Base-by-base conservation (phyloP, 352 stramenopile genomes). In the Plasmopara viticola region DNA sequence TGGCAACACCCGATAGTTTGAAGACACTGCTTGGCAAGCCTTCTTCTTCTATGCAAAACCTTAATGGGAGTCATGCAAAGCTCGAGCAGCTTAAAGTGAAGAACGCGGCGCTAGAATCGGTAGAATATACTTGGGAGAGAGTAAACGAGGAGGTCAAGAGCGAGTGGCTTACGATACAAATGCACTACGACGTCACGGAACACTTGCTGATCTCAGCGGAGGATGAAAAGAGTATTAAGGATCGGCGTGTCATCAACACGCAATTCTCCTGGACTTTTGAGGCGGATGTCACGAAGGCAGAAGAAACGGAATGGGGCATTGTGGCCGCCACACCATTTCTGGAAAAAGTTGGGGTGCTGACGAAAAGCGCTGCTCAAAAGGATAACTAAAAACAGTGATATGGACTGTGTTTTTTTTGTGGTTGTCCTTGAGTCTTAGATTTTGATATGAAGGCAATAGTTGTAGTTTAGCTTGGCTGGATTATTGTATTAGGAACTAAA, bases 221-320 rank as follows among this genome's bases (percentile, higher is more conserved):
- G 13, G 54, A 56, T 1, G 53, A 53, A 52, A 14, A 58, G 2
- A 50, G 52, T 6, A 79, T 86, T 40, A 62, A 78, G 13, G 72
- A 82, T 51, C 58, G 60, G 53, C 59, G 61, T 40, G 71, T 49
- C 1, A 64, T 81, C 9, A 69, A 83, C 38, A 82, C 70, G 44
- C 40, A 52, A 30, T 84, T 86, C 53, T 44, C 33, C 44, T 86
- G 74, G 74, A 78, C 70, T 8, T 86, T 86, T 37, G 72, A 80
- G 55, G 65, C 72, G 4, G 66, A 76, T 37, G 72, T 86, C 40
- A 82, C 62, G 8, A 54, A 62, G 0, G 40, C 65, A 0, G 61
- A 66, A 0, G 20, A 60, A 7, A 13, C 80, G 5, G 59, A 84
- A 20, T 86, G 75, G 70, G 50, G 15, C 5, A 79, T 86, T 44